Evolutionary conservation across 306 rosid genomes (phyloP).

Genomic region (Echinosophora koreensis): DNA sequence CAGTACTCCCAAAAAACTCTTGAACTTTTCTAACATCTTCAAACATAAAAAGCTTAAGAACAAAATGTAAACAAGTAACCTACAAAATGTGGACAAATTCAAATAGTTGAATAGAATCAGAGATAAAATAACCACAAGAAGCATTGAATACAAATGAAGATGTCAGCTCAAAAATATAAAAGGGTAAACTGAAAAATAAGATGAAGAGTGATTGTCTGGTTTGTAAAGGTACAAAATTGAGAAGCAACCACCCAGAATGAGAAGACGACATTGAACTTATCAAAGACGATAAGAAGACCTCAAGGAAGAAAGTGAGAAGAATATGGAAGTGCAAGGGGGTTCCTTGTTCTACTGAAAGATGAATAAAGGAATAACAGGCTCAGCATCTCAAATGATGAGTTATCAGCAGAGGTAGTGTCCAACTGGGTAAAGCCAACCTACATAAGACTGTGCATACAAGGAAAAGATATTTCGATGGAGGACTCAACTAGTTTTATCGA

Average conservation of each 20-base stretch:
- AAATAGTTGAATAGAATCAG: constrained; percentile 4
- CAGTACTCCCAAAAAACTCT: not conserved
- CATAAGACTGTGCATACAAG: not conserved
- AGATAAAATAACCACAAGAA: not conserved
- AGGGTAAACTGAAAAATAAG: not conserved
- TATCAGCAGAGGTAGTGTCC: too few relatives aligned
- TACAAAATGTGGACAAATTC: constrained; percentile 12
- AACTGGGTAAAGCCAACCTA: not conserved
- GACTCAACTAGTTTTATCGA: not conserved
- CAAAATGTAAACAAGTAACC: not conserved
- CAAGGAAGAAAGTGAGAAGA: not conserved
- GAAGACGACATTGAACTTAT: not conserved
- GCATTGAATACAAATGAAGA: constrained; percentile 9
- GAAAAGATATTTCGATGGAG: not conserved
- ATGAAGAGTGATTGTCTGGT: not conserved
- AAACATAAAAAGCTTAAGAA: constrained; percentile 10
- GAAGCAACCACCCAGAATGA: not conserved
- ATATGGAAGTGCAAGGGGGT: not conserved
- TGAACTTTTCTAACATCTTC: not conserved
- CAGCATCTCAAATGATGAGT: too few relatives aligned
- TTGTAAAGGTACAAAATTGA: not conserved
- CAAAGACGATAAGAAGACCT: not conserved
- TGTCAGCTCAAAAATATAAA: not conserved
- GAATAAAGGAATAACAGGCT: too few relatives aligned
- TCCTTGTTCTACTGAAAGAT: too few relatives aligned